phyloP scores from a whole-genome alignment of 129 eudicot genomes.

The Ambrosia trifida region DNA sequence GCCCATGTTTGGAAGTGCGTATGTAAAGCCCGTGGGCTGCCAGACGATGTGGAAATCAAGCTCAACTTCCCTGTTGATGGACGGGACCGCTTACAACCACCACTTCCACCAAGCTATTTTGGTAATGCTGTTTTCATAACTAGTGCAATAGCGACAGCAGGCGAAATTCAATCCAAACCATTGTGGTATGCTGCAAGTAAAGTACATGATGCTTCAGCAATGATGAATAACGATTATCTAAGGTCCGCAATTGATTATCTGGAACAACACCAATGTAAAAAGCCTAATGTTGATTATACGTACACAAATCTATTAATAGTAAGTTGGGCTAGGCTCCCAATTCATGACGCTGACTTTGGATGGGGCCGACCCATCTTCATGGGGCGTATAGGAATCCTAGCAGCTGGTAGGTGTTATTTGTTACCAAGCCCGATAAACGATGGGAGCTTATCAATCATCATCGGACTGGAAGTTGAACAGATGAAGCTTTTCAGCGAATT shows the following conservation, averaged over 20 bases:
- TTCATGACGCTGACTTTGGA: constrained; percentile 19
- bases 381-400: constrained; percentile 10
- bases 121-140: constrained; percentile 10
- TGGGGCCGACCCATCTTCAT: constrained; percentile 18
- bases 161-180: constrained; percentile 4
- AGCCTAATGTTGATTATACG: background rate
- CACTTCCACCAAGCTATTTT: constrained; percentile 14
- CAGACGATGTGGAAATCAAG: constrained; percentile 10
- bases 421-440: constrained; percentile 19
- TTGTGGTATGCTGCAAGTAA: constrained; percentile 17
- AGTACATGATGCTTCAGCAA: constrained; percentile 14
- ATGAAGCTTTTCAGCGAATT: constrained; percentile 11
- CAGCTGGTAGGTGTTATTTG: background rate
- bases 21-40: constrained; percentile 19
- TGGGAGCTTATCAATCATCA: constrained; percentile 17
- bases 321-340: constrained; percentile 18
- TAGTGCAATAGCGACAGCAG: background rate
- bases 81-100: constrained; percentile 19
- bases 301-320: constrained; percentile 13
- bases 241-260: constrained; percentile 15
- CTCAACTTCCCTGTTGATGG: constrained; percentile 8
- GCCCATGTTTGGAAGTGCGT: constrained; percentile 26
- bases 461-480: background rate
- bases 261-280: background rate
- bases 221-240: constrained; percentile 14